Evolutionary conservation across 1,139 yeast genomes (phyloP), one percentile per base, ranked within the genome.

Genomic region (Nakaseomyces kungkrabaensis): DNA sequence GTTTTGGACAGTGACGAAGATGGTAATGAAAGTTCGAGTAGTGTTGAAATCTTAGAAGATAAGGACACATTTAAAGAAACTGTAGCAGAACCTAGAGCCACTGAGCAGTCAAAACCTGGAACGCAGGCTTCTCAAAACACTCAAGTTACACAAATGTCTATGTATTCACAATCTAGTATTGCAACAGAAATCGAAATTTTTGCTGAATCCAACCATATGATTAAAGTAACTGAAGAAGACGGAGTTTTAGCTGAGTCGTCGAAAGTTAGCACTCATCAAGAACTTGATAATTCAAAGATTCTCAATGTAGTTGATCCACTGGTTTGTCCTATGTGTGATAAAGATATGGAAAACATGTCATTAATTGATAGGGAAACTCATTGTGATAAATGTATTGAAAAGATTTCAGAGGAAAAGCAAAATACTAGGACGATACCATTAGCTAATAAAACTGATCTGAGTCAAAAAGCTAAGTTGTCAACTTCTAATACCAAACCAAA

Each of bases 321-420:
- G 1, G 24, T 38, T 3, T 81, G 86, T 55, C 86, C 85, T 0
- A 62, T 81, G 2, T 81, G 86, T 55, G 52, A 54, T 3, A 50
- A 62, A 2, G 64, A 71, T 43, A 53, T 81, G 17, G 64, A 71
- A 1, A 50, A 52, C 1, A 60, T 75, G 8, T 57, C 68, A 2
- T 51, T 79, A 4, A 68, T 70, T 25, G 71, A 70, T 38, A 66
- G 85, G 43, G 76, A 74, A 9, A 67, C 69, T n/a, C 89, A 82
- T 59, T 85, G 81, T 24, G 82, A 81, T 52, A 66, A 68, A 25
- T 82, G 88, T 55, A 59, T 78, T 26, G 65, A 56, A 42, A 38
- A 26, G 6, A 33, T 33, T n/a, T 11, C 36, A 5, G 22, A 17
- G 2, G 22, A 17, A 17, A 17, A 17, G 22, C 22, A 17, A 17